Base-by-base conservation (phyloP, 805 yeast species). In the Yamadazyma scolyti region DNA sequence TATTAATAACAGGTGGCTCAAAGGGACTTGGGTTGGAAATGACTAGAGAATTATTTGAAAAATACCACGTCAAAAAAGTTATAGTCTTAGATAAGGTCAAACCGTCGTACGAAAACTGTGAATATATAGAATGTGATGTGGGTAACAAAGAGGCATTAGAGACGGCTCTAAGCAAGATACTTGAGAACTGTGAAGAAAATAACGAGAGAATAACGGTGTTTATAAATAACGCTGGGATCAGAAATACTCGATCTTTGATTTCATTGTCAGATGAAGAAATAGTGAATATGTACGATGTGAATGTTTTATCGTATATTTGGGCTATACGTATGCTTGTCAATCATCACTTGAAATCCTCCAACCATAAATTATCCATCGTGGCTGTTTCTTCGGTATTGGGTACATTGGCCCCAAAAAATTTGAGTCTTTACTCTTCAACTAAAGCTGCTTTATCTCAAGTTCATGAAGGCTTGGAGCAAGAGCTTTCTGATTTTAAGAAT, bases 1-100 rank as follows among this genome's bases (percentile, higher is more conserved):
- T 69, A 2, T 27, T 72, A 16, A 51, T 73, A 5, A 73, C 79
- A 0, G 81, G 81, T 0, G 79, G 78, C 0, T 54, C 71, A 10
- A 42, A 49, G 19, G 79, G 81, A 0, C 48, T 75, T n/a, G 81
- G 81, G 0, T 40, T 44, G 2, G 68, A 61, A 27, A 44, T 71
- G 4, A 67, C 60, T 3, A 41, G 43, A 20, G 27, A 15, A 12
- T 40, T 71, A 3, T 18, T 50, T 17, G 51, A 56, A 1, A 36
- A 34, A 3, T 42, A 42, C 6, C 22, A 35, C 6, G 32, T 42
- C 7, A 25, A 26, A 17, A 31, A 31, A 10, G 39, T 34, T 3
- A 31, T 39, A 9, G 46, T 64, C 2, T 28, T 40, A 5, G 44
- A 40, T 15, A 18, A 33, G 9, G 12, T 13, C 20, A 14, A 28